Base-by-base conservation (phyloP, 208 protist genomes). In the Plasmodiophora brassicae region DNA sequence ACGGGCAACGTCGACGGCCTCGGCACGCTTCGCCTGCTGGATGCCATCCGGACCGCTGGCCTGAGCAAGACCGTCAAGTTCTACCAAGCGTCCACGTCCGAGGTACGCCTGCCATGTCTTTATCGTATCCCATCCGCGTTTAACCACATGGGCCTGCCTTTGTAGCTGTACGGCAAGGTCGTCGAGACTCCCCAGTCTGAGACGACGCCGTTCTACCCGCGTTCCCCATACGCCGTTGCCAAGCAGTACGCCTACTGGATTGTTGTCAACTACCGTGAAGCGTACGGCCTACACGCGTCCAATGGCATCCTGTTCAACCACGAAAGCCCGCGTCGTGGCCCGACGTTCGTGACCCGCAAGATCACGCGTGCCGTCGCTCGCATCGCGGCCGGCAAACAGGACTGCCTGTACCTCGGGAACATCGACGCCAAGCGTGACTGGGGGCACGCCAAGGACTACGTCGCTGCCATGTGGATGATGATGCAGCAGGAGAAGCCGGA, bases 301-400 rank as follows among this genome's bases (percentile, higher is more conserved):
- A 98, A 98, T 87, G 97, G 97, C 84, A 97, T 98, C 86, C 91
- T 98, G 1, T 98, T 98, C 91, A 98, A 98, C 89, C 97, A 98
- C 90, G 96, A 98, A 89, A 95, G 92, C n/a, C 96, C 96, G 32
- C 92, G 96, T 22, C 93, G 97, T 60, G 96, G 96, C 20, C 91
- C 91, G 43, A 97, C 96, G 8, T 98, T 98, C 90, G 96, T 98
- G 5, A 98, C 97, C 20, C 92, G 96, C 88, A 98, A 98, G 92
- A 96, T 98, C 87, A 96, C 96, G 28, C 91, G 95, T 32, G 95
- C 93, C 20, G 96, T 97, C 1, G 96, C 95, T n/a, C 86, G 94
- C 45, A 97, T 98, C 86, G 38, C 45, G 45, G 0, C 39, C 28
- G 78, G 78, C 43, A 38, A 57, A 28, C 88, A 90, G 65, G 71